Percentiles rank a stretch among this genome's conserved stretches.
Evolutionary conservation across 1,139 yeast genomes (phyloP).

Genomic region (Wickerhamomyces sp.): DNA sequence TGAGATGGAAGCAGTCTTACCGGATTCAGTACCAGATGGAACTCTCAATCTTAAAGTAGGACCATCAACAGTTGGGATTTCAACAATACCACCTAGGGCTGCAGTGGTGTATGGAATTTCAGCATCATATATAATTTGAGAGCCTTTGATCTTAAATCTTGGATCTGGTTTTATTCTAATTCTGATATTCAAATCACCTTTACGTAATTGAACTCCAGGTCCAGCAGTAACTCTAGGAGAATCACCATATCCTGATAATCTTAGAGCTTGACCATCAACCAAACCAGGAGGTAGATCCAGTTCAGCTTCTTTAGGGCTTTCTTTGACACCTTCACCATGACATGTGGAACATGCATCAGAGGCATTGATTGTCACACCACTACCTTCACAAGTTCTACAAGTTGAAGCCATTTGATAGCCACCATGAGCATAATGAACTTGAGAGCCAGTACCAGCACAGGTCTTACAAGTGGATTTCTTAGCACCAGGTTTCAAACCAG

Average conservation of each 20-base stretch:
- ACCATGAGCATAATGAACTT: constrained; percentile 79
- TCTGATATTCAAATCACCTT: constrained; percentile 86
- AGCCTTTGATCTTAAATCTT: constrained; percentile 59
- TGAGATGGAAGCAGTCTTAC: constrained; percentile 70
- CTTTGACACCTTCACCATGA: constrained; percentile 85
- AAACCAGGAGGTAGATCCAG: constrained; percentile 89
- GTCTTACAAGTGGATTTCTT: constrained; percentile 74
- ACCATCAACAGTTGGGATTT: constrained; percentile 83
- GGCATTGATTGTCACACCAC: constrained; percentile 72
- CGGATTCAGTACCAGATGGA: constrained; percentile 83
- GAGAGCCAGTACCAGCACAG: constrained; percentile 93
- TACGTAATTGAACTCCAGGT: constrained; percentile 52
- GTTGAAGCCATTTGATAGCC: constrained; percentile 98
- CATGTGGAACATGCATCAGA: constrained; percentile 74
- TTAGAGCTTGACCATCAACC: constrained; percentile 77
- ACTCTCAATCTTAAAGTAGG: constrained; percentile 70
- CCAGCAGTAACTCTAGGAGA: constrained; percentile 73
- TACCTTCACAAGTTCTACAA: constrained; percentile 82
- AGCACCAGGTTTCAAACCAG: constrained; percentile 77
- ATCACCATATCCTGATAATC: constrained; percentile 88
- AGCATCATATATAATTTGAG: constrained; percentile 57
- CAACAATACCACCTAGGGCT: constrained; percentile 86
- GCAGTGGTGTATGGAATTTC: constrained; percentile 93
- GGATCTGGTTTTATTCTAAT: constrained; percentile 74
- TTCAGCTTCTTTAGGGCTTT: constrained; percentile 59